Conservation (phyloP, 1,139 yeast species). For the Meyerozyma elateridarum region DNA sequence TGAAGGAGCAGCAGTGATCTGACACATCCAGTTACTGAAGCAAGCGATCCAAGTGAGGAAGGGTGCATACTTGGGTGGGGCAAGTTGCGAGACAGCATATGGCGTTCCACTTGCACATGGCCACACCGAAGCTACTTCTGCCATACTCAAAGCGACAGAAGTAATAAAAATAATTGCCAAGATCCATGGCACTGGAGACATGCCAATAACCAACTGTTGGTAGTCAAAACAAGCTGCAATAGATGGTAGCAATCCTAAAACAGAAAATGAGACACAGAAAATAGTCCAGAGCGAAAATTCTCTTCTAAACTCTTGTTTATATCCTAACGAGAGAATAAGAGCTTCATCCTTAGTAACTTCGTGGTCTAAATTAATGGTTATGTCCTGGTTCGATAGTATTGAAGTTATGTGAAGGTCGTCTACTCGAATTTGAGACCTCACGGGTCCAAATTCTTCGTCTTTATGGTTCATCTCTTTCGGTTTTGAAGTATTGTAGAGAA, state of each 20-base stretch:
- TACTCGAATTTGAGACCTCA: slow-evolving; percentile 34
- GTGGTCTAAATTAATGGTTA: slow-evolving; percentile 43
- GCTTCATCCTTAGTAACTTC: slow-evolving; percentile 50
- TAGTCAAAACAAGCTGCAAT: slow-evolving; percentile 56
- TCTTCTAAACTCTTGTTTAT: slow-evolving; percentile 69
- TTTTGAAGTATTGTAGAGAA: too few relatives aligned
- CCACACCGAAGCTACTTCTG: slow-evolving; percentile 44
- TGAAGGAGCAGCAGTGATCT: slow-evolving; percentile 58
- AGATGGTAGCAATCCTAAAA: slow-evolving; percentile 68
- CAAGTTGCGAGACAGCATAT: slow-evolving; percentile 46
- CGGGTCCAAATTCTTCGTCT: slow-evolving; percentile 16
- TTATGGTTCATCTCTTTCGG: too few relatives aligned
- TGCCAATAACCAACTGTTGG: slow-evolving; percentile 49
- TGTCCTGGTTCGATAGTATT: slow-evolving; percentile 35
- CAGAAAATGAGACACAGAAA: slow-evolving; percentile 67
- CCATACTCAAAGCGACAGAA: slow-evolving; percentile 46
- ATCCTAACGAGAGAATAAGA: slow-evolving; percentile 59
- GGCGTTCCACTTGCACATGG: slow-evolving; percentile 50
- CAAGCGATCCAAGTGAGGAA: slow-evolving; percentile 56
- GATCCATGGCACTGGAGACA: slow-evolving; percentile 53
- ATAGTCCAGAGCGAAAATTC: slow-evolving; percentile 61
- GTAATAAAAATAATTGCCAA: slow-evolving; percentile 47
- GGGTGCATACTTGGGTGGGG: slow-evolving; percentile 51
- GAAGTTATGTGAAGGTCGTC: slow-evolving; percentile 37
- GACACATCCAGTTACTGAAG: slow-evolving; percentile 56